Base-by-base conservation (phyloP, 176 grass and related monocot species). In the Cymbopogon citratus region DNA sequence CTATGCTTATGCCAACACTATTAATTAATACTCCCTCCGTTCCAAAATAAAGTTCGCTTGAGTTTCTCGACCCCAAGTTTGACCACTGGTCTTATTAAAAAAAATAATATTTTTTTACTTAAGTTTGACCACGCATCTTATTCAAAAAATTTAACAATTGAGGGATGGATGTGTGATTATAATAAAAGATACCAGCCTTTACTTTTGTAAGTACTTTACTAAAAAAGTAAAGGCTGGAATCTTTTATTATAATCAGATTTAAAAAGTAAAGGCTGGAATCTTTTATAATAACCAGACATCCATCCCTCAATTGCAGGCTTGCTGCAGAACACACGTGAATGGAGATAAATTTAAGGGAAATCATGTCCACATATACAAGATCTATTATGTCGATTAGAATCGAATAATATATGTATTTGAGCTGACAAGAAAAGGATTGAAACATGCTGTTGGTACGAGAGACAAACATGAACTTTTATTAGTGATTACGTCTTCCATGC, bases 221-320 rank as follows among this genome's bases (percentile, higher is more conserved):
- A n/a, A n/a, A n/a, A n/a, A n/a, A n/a, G n/a, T n/a, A n/a, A n/a
- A n/a, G n/a, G n/a, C n/a, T n/a, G n/a, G n/a, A n/a, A n/a, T n/a
- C n/a, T n/a, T n/a, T n/a, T n/a, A n/a, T n/a, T n/a, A n/a, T n/a
- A n/a, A n/a, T n/a, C n/a, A n/a, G n/a, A n/a, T n/a, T n/a, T n/a
- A 40, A 38, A 49, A 67, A 2, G 9, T 31, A 79, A 80, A 43
- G 41, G 33, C 5, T 14, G 45, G 21, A 64, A 86, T 4, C 44
- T 86, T 64, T 56, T 65, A 41, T 34, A 38, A 77, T 48, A 76
- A 80, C 5, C 43, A 52, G 70, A 48, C 27, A 76, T 63, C 4
- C 7, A 15, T 81, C 67, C 69, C 44, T 57, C 40, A 0, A 6
- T 43, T 69, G n/a, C 13, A 28, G n/a, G n/a, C n/a, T n/a, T n/a